Conservation (phyloP, 2,329 filamentous ascomycete genomes). For the Curvularia sp. region DNA sequence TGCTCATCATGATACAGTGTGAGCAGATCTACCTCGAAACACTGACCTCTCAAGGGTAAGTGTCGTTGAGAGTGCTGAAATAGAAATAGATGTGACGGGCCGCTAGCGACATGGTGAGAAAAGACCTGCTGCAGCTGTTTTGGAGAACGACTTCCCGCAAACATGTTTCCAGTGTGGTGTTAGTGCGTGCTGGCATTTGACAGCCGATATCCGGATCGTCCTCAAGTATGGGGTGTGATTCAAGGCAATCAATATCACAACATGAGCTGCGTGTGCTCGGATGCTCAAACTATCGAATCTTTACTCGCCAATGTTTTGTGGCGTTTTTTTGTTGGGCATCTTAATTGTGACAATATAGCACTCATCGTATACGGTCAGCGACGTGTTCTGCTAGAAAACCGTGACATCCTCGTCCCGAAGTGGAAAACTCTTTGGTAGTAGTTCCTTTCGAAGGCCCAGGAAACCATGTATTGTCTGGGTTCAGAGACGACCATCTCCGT, state of each 20-base stretch:
- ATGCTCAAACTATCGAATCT: neutral
- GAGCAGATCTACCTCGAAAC: constrained; percentile 17
- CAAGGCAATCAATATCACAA: neutral
- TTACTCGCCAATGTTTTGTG: neutral
- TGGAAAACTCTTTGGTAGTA: neutral
- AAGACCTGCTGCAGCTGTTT: constrained; percentile 24
- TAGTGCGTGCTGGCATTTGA: constrained; percentile 20
- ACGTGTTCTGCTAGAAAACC: neutral
- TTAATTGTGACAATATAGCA: neutral
- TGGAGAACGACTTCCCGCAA: constrained; percentile 21
- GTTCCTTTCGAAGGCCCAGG: constrained; percentile 8
- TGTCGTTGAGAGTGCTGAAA: constrained; percentile 15
- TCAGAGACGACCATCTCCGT: constrained; percentile 10
- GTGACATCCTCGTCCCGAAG: neutral
- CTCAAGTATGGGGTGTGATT: constrained; percentile 5
- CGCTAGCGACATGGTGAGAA: constrained; percentile 26
- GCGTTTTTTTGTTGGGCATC: constrained; percentile 7
- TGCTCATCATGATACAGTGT: constrained; percentile 7
- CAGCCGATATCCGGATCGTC: constrained; percentile 22
- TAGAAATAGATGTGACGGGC: constrained; percentile 22
- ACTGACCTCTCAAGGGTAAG: constrained; percentile 18
- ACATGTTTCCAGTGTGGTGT: constrained; percentile 21
- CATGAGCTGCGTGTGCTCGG: neutral
- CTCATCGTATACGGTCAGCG: neutral
- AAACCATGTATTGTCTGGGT: constrained; percentile 3